Evolutionary conservation across 441 rosid genomes (phyloP).

Genomic region (Viola pubescens): DNA sequence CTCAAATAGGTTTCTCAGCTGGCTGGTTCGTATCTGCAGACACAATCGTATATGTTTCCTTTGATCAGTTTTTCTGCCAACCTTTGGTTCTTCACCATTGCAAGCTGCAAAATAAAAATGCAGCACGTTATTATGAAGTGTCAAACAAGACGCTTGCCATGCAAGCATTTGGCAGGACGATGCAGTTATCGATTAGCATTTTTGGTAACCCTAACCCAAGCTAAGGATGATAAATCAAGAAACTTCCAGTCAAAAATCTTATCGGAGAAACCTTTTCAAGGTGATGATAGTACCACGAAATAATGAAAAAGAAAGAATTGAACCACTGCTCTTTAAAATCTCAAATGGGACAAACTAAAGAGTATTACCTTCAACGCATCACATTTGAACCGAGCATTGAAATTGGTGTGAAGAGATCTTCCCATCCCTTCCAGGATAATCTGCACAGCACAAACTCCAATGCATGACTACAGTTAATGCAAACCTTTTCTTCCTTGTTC

Average conservation of each 20-base stretch:
- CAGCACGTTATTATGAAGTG: no score
- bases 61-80: conserved; percentile 80
- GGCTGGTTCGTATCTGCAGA: conserved; percentile 84
- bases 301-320: not conserved
- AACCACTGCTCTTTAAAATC: not conserved
- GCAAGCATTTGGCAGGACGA: no score
- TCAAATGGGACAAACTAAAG: not conserved
- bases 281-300: not conserved
- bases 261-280: not conserved
- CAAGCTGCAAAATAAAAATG: conserved; percentile 50
- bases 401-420: conserved; percentile 90
- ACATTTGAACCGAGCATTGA: conserved; percentile 71
- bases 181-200: no score
- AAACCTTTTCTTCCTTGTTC: not conserved
- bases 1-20: conserved; percentile 6
- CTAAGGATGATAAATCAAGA: not conserved
- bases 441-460: conserved; percentile 31
- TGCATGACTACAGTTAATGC: conserved; percentile 8
- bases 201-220: no score
- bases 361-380: conserved; percentile 78
- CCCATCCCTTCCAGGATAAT: conserved; percentile 98
- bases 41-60: conserved; percentile 86
- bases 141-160: no score
- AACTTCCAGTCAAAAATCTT: not conserved
- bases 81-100: conserved; percentile 99